Evolutionary conservation across 371 early-diverging fungal species (phyloP).

Genomic region (Actinomucor elegans): DNA sequence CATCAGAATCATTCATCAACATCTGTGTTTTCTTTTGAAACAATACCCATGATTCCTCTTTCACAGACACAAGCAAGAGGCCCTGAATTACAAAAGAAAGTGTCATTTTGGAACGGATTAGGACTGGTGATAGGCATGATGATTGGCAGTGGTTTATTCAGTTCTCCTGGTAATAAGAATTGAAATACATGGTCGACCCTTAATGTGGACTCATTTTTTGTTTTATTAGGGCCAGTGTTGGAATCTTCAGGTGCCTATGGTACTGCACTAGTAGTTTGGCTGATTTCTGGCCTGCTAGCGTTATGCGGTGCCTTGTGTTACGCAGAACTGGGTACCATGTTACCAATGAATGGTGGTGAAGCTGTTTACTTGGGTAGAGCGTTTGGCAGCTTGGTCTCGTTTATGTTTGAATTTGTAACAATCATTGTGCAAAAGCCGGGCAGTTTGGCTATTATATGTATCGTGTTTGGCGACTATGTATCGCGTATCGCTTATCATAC

Average conservation of each 20-base stretch:
- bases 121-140: conserved; percentile 78
- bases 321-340: conserved; percentile 85
- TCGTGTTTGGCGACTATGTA: conserved; percentile 78
- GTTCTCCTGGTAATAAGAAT: conserved; percentile 77
- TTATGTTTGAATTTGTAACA: conserved; percentile 79
- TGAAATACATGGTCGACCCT: no score
- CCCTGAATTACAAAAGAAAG: conserved; percentile 64
- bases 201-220: no score
- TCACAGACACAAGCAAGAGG: conserved; percentile 49
- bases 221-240: conserved; percentile 67
- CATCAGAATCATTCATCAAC: conserved; percentile 31
- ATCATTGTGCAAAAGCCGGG: conserved; percentile 73
- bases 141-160: conserved; percentile 88
- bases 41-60: conserved; percentile 56
- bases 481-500: conserved; percentile 64
- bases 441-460: conserved; percentile 74
- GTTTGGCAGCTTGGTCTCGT: conserved; percentile 77
- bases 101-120: conserved; percentile 69
- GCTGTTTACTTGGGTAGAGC: conserved; percentile 79
- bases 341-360: conserved; percentile 88
- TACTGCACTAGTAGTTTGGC: conserved; percentile 79
- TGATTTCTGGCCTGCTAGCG: conserved; percentile 73
- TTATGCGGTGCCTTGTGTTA: conserved; percentile 78
- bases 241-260: conserved; percentile 66
- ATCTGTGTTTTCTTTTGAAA: conserved; percentile 55